Evolutionary conservation across 2,329 filamentous ascomycete species (phyloP).

Genomic region (Cordyceps cicadae): DNA sequence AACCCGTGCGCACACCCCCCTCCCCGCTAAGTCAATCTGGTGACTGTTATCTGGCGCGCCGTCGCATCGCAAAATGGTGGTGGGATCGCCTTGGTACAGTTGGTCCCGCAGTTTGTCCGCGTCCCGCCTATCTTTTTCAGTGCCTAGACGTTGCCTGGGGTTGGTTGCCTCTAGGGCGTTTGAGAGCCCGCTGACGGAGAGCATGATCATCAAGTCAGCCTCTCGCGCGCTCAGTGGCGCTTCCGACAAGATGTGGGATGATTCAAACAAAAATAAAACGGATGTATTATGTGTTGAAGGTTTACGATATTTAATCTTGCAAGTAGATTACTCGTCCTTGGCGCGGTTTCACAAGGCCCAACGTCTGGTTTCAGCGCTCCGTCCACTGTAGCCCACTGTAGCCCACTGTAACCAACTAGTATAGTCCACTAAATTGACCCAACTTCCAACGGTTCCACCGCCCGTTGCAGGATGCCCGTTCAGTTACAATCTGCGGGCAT

Average conservation of each 20-base stretch:
- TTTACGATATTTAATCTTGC: too few relatives aligned
- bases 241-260: too few relatives aligned
- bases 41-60: conserved; percentile 4
- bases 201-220: background rate
- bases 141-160: background rate
- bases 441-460: background rate
- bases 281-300: too few relatives aligned
- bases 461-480: too few relatives aligned
- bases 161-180: background rate
- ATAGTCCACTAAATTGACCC: too few relatives aligned
- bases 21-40: background rate
- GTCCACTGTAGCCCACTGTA: background rate
- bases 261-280: too few relatives aligned
- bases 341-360: background rate
- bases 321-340: background rate
- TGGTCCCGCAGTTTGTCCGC: background rate
- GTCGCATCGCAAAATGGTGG: conserved; percentile 8
- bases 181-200: background rate
- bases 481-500: background rate
- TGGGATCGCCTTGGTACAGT: background rate
- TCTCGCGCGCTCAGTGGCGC: too few relatives aligned
- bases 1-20: background rate
- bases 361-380: background rate
- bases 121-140: too few relatives aligned
- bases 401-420: background rate